Evolutionary conservation across 179 eudicot genomes (phyloP), one percentile per base, ranked within the genome.

Genomic region (Drosera spatulata): DNA sequence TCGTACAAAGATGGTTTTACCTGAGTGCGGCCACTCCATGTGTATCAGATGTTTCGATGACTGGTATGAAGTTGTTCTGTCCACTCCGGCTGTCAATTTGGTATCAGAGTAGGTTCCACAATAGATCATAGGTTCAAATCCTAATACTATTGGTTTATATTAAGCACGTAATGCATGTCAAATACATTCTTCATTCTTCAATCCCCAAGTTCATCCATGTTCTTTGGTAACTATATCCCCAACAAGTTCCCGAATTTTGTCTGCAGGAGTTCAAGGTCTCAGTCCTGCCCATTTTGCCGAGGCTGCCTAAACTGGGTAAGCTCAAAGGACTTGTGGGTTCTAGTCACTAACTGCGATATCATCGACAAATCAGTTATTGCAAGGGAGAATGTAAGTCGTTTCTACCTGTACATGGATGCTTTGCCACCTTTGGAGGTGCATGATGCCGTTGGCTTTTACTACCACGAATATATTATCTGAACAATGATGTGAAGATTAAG

Each of bases 281-380:
- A 73, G 53, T 91, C 97, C 12, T 91, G 97, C 74, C 97, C 97
- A 3, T 91, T 85, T 56, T 91, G 97, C 64, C 78, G 97, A 53
- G 94, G 91, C 73, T 77, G 78, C 77, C 69, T 91, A 39, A 82
- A 83, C 79, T 70, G 82, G 64, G 94, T 88, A 7, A 68, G 59
- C 61, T 81, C 97, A 2, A 69, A 66, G 64, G 97, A 91, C 70
- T 65, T 91, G 52, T 91, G 96, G 97, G 85, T 88, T 66, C 80
- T 91, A 33, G 80, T 80, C 0, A 76, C 81, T 48, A 65, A 62
- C 53, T 58, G 47, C 39, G 95, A 91, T 46, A 80, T 77, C 52
- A 78, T 85, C 0, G 91, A 91, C 53, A 47, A 75, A 2, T 14
- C 72, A 52, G 79, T 88, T 22, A 64, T 88, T 10, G 88, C 81